These are phyloP conservation scores for Lagenidium giganteum DNA, from an alignment of 352 stramenopile genomes.

Conservation along the genomic window DNA sequence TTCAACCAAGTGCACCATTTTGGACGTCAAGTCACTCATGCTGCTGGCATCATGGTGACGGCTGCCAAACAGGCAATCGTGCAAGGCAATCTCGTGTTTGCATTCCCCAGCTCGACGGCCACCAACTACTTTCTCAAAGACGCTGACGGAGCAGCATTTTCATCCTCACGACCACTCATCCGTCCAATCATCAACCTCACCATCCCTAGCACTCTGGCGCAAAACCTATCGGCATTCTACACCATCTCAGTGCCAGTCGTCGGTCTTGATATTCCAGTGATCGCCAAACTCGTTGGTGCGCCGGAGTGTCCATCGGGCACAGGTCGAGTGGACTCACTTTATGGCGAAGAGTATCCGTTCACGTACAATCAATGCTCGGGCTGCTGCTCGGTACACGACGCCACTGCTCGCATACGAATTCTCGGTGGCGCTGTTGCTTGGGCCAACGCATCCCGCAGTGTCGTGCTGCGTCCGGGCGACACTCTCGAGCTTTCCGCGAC, in stretches of 20 bases:
- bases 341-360: constrained; percentile 37
- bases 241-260: constrained; percentile 27
- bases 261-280: constrained; percentile 50
- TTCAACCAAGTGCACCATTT: constrained; percentile 75
- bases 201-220: constrained; percentile 26
- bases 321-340: constrained; percentile 44
- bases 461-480: constrained; percentile 38
- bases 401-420: constrained; percentile 41
- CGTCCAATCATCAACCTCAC: constrained; percentile 22
- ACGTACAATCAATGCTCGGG: constrained; percentile 55
- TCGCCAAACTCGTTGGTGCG: constrained; percentile 65
- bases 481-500: constrained; percentile 38
- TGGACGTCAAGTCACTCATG: constrained; percentile 42
- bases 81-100: constrained; percentile 53
- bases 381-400: constrained; percentile 59
- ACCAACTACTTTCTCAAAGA: constrained; percentile 37
- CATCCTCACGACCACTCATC: constrained; percentile 23
- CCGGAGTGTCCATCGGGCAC: constrained; percentile 49
- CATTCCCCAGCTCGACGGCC: constrained; percentile 19
- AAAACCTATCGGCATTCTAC: constrained; percentile 30
- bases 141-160: constrained; percentile 28
- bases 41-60: constrained; percentile 46
- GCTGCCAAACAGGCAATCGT: constrained; percentile 43
- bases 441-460: constrained; percentile 28
- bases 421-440: constrained; percentile 22